phyloP scores from a whole-genome alignment of 2,329 filamentous ascomycete genomes.

The Talaromyces atroroseus region DNA sequence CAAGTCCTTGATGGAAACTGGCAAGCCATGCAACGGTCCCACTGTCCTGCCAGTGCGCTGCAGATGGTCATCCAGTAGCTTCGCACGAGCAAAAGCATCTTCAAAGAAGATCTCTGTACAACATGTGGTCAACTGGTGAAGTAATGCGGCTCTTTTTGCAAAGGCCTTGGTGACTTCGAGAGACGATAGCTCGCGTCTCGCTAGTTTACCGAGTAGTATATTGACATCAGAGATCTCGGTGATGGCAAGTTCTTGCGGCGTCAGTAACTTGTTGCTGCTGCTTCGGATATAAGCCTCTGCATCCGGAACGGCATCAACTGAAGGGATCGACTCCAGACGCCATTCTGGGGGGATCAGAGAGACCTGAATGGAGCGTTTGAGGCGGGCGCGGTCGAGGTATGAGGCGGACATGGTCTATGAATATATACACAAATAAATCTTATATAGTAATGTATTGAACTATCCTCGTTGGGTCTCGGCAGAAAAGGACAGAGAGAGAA shows the following conservation, averaged over 20 bases:
- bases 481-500: too few relatives aligned
- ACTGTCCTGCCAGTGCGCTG: slow-evolving; percentile 15
- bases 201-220: slow-evolving; percentile 29
- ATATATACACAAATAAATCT: too few relatives aligned
- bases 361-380: slow-evolving; percentile 21
- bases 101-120: slow-evolving; percentile 22
- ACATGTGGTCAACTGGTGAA: slow-evolving; percentile 37
- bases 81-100: slow-evolving; percentile 17
- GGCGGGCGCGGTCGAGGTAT: slow-evolving; percentile 20
- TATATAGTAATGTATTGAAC: too few relatives aligned
- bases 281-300: slow-evolving; percentile 18
- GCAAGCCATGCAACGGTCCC: slow-evolving; percentile 24
- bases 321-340: slow-evolving; percentile 20
- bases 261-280: neutral
- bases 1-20: slow-evolving; percentile 24
- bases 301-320: slow-evolving; percentile 17
- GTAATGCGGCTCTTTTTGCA: slow-evolving; percentile 50
- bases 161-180: slow-evolving; percentile 49
- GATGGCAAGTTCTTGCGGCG: slow-evolving; percentile 16
- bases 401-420: slow-evolving; percentile 9
- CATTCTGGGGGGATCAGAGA: slow-evolving; percentile 21
- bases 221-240: slow-evolving; percentile 22
- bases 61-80: slow-evolving; percentile 17
- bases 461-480: too few relatives aligned
- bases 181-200: slow-evolving; percentile 40